Evolutionary conservation across 2,329 filamentous ascomycete species (phyloP), one percentile per base, ranked within the genome.

Genomic region (Tolypocladium endophyticum): DNA sequence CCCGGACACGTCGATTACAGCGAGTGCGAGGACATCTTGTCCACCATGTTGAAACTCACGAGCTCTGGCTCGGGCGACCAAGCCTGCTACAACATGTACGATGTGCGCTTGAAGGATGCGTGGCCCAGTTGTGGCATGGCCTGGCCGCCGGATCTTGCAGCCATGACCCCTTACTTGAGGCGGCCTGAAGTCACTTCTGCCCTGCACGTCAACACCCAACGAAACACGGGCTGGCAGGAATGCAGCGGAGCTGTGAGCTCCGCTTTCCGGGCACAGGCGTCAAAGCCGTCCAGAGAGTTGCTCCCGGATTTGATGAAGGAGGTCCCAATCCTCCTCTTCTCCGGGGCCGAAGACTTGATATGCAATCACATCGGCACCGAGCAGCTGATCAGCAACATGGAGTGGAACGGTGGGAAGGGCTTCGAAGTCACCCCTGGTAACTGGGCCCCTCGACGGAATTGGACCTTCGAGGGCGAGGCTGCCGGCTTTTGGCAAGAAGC

Each of bases 361-460:
- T 99, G 94, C 82, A 99, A 99, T 72, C 92, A 99, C 71, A 77
- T 97, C 36, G 94, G 94, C 61, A 99, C 94, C 0, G 94, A 99
- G 71, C 84, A 89, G 35, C 74, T 99, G 65, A 96, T 99, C 69
- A 86, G 88, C 72, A 92, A 91, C 69, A 86, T 99, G 84, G 78
- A 87, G 65, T 99, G 92, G 91, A 94, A 92, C 66, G 92, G 89
- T 57, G 93, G 87, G 59, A 93, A 88, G 66, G 95, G 94, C 4
- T 97, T 99, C 68, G 92, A 97, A 73, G 78, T 89, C 2, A 87
- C 88, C 0, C 89, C 91, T 0, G 93, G 92, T 18, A 91, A 90
- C 59, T 92, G 89, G 85, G 92, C 94, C 4, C 92, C 93, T n/a
- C 89, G 91, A 23, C 88, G 88, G 47, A 87, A 96, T 68, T 99